Evolutionary conservation across 164 flowering plant genomes (phyloP).

Genomic region (Dillenia suffruticosa): DNA sequence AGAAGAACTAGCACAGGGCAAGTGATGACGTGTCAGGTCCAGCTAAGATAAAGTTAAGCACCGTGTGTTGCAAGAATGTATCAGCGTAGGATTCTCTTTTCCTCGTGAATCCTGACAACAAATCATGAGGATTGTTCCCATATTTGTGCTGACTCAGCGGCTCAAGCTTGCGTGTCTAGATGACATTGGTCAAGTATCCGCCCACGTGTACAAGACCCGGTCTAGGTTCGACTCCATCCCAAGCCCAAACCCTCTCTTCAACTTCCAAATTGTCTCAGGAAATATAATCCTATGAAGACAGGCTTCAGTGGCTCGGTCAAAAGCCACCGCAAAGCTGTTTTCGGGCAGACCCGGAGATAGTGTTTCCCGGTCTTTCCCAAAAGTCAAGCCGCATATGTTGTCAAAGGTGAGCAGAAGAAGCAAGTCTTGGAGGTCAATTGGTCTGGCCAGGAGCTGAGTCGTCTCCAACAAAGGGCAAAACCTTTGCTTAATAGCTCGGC

Average conservation of each 20-base stretch:
- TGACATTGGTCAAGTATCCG: constrained; percentile 38
- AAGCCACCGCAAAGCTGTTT: constrained; percentile 49
- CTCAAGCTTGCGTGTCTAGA: constrained; percentile 55
- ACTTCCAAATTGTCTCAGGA: constrained; percentile 54
- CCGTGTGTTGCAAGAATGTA: constrained; percentile 35
- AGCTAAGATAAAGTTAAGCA: constrained; percentile 44
- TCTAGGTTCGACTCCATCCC: constrained; percentile 49
- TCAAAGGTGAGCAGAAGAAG: constrained; percentile 63
- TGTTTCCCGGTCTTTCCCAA: constrained; percentile 62
- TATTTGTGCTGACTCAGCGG: constrained; percentile 19
- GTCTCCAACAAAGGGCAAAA: constrained; percentile 47
- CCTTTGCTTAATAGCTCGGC: constrained; percentile 45
- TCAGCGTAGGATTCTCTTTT: constrained; percentile 34
- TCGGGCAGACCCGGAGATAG: constrained; percentile 52
- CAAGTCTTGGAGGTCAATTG: constrained; percentile 60
- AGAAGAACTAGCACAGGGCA: constrained; percentile 40
- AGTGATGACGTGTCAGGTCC: constrained; percentile 48
- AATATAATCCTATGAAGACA: constrained; percentile 53
- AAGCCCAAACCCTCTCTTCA: constrained; percentile 54
- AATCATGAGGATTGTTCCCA: constrained; percentile 28
- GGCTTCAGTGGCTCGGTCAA: constrained; percentile 75
- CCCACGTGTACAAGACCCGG: constrained; percentile 43
- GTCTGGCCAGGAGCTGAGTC: constrained; percentile 32
- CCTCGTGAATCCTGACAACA: constrained; percentile 42
- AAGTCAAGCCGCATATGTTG: constrained; percentile 66